These are phyloP conservation scores for Trichoderma asperellum DNA, from an alignment of 2,329 filamentous ascomycete genomes.

Conservation along the genomic window DNA sequence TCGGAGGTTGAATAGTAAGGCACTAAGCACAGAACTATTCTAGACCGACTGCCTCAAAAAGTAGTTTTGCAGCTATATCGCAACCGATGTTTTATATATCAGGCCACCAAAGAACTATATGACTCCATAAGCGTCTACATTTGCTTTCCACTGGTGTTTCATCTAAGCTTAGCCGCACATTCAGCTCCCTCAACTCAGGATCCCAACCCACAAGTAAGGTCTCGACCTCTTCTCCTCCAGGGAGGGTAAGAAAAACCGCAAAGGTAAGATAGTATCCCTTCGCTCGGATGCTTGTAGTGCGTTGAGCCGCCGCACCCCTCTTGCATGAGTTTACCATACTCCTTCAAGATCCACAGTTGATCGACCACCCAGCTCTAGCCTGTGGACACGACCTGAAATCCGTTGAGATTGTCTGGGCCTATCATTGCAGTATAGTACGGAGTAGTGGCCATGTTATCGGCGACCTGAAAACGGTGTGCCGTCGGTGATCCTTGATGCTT, in stretches of 20 bases:
- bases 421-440: background rate
- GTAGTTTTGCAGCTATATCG: background rate
- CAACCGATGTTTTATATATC: background rate
- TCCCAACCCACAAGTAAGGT: background rate
- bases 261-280: background rate
- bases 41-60: background rate
- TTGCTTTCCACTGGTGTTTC: background rate
- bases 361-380: background rate
- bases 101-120: no score
- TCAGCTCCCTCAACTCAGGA: background rate
- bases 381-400: background rate
- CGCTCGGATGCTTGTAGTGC: background rate
- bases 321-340: background rate
- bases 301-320: background rate
- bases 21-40: background rate
- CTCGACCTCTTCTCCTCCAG: background rate
- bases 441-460: background rate
- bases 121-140: background rate
- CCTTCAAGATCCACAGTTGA: background rate
- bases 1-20: conserved; percentile 2
- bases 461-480: background rate
- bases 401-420: background rate
- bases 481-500: conserved; percentile 15
- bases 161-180: background rate
- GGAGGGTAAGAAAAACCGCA: background rate